phyloP scores from a whole-genome alignment of 441 rosid genomes.

The Populus hybrid region DNA sequence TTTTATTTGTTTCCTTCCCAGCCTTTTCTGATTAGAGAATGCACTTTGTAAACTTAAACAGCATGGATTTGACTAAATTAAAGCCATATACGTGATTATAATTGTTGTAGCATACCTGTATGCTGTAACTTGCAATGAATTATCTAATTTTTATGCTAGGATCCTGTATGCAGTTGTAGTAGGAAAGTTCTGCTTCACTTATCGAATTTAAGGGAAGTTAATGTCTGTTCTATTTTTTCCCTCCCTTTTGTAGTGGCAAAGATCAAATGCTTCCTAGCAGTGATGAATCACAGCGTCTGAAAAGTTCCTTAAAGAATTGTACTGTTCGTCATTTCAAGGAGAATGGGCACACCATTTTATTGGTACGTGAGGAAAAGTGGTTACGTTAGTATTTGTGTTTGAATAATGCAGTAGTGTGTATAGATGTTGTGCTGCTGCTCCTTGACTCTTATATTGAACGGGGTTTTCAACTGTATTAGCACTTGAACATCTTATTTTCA shows the following conservation, averaged over 20 bases:
- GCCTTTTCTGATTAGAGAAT: background rate
- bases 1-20: background rate
- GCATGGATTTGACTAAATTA: background rate
- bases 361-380: conserved; percentile 39
- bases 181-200: background rate
- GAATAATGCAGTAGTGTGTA: background rate
- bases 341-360: conserved; percentile 67
- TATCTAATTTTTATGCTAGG: background rate
- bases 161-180: background rate
- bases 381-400: background rate
- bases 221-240: background rate
- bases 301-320: conserved; percentile 48
- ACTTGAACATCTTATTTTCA: background rate
- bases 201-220: background rate
- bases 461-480: background rate
- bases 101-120: background rate
- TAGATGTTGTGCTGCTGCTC: background rate
- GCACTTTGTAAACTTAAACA: background rate
- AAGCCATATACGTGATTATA: background rate
- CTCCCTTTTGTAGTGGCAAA: conserved; percentile 46
- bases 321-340: conserved; percentile 59
- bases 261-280: conserved; percentile 72
- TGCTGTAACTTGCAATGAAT: background rate
- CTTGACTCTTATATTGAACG: background rate
- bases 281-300: conserved; percentile 60